phyloP scores from a whole-genome alignment of 306 rosid species.

The Sophora flavescens region DNA sequence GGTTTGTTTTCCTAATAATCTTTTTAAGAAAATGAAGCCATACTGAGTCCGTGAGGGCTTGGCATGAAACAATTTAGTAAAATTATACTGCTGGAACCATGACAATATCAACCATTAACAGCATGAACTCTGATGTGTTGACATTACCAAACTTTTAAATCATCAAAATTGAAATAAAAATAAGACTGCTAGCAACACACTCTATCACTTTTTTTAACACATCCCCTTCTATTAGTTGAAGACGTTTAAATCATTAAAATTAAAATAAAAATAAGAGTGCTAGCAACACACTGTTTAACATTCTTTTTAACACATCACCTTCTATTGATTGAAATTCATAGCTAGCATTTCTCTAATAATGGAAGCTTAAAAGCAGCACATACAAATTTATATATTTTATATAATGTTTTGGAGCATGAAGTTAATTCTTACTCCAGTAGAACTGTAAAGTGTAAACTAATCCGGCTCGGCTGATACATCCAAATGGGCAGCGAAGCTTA shows the following conservation, averaged over 20 bases:
- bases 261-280: no score
- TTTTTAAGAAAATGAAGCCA: neutral
- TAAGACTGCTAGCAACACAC: neutral
- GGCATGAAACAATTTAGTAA: neutral
- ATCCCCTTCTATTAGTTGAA: no score
- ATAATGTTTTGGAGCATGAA: neutral
- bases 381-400: neutral
- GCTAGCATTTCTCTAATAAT: no score
- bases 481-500: conserved; percentile 4
- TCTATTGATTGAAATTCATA: no score
- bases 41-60: neutral
- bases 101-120: neutral
- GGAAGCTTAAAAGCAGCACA: neutral
- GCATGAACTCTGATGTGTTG: neutral
- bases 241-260: no score
- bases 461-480: conserved; percentile 20
- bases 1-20: no score
- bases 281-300: no score
- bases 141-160: neutral
- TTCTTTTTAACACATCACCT: no score
- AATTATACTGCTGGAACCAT: neutral
- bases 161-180: neutral
- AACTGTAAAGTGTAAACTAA: neutral
- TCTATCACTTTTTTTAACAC: no score
- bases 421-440: neutral